Conservation (phyloP, 2,329 filamentous ascomycete genomes). For the Dothideomycetes sp. region DNA sequence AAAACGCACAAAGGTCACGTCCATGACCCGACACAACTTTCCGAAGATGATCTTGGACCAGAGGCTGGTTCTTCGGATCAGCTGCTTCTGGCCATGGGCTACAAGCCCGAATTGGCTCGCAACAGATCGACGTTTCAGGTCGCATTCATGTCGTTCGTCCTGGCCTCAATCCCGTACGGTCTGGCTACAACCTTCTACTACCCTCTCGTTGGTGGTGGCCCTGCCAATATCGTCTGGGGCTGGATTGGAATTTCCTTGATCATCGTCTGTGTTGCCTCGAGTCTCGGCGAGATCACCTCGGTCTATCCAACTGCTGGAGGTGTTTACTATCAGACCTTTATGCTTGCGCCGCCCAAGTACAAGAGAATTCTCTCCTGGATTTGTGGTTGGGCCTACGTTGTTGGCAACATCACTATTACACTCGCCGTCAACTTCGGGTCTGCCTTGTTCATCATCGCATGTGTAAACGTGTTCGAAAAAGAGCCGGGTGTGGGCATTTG, state of each 20-base stretch:
- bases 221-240: slow-evolving; percentile 63
- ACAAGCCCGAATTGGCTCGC: slow-evolving; percentile 55
- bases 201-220: slow-evolving; percentile 57
- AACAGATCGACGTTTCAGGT: slow-evolving; percentile 60
- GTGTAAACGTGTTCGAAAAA: slow-evolving; percentile 46
- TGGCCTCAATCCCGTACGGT: slow-evolving; percentile 66
- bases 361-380: slow-evolving; percentile 60
- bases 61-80: slow-evolving; percentile 46
- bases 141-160: slow-evolving; percentile 67
- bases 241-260: slow-evolving; percentile 61
- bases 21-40: neutral
- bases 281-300: slow-evolving; percentile 64
- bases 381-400: slow-evolving; percentile 66
- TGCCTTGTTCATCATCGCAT: slow-evolving; percentile 45
- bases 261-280: slow-evolving; percentile 61
- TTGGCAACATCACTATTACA: slow-evolving; percentile 74
- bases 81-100: slow-evolving; percentile 55
- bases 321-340: slow-evolving; percentile 72
- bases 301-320: slow-evolving; percentile 53
- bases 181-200: slow-evolving; percentile 62
- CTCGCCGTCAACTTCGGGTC: slow-evolving; percentile 72
- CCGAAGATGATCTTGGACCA: slow-evolving; percentile 4
- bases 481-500: slow-evolving; percentile 39
- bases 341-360: slow-evolving; percentile 55
- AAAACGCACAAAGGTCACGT: slow-evolving; percentile 3